Conservation (phyloP, 2,329 filamentous ascomycete genomes). For the Didymosphaeria variabile region DNA sequence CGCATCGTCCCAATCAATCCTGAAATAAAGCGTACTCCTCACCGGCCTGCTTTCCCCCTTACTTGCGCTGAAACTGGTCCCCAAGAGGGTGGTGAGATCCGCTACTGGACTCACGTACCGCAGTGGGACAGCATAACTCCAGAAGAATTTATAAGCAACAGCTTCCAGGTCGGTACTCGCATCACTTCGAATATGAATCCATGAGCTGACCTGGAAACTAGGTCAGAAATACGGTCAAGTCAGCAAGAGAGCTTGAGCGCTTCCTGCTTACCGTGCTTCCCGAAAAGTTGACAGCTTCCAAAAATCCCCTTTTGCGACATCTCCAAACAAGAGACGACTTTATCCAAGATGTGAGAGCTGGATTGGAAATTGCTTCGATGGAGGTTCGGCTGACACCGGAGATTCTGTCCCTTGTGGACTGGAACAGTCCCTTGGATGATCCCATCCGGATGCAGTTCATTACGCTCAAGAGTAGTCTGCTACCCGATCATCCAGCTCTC, state of each 20-base stretch:
- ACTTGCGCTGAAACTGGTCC: no score
- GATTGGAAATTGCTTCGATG: constrained; percentile 66
- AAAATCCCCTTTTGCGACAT: constrained; percentile 40
- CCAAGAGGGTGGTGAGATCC: neutral
- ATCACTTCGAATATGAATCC: neutral
- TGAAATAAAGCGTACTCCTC: neutral
- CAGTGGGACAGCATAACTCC: constrained; percentile 17
- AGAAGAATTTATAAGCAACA: constrained; percentile 62
- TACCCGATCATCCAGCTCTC: constrained; percentile 64
- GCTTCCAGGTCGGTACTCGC: constrained; percentile 62
- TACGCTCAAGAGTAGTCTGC: constrained; percentile 62
- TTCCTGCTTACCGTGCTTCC: constrained; percentile 64
- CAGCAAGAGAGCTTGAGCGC: constrained; percentile 59
- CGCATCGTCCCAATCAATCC: neutral
- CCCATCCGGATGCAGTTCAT: constrained; percentile 70
- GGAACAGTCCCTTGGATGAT: constrained; percentile 66
- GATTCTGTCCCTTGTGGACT: constrained; percentile 67
- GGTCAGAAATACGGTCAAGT: constrained; percentile 44
- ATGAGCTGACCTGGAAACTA: neutral
- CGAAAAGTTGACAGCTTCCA: constrained; percentile 54
- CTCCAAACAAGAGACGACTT: constrained; percentile 63
- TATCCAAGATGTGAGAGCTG: constrained; percentile 62
- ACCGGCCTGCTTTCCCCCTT: neutral
- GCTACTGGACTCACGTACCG: constrained; percentile 1
- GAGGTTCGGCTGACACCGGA: constrained; percentile 69